Evolutionary conservation across 345 rosid genomes (phyloP).

Genomic region (Syzygium jambos): DNA sequence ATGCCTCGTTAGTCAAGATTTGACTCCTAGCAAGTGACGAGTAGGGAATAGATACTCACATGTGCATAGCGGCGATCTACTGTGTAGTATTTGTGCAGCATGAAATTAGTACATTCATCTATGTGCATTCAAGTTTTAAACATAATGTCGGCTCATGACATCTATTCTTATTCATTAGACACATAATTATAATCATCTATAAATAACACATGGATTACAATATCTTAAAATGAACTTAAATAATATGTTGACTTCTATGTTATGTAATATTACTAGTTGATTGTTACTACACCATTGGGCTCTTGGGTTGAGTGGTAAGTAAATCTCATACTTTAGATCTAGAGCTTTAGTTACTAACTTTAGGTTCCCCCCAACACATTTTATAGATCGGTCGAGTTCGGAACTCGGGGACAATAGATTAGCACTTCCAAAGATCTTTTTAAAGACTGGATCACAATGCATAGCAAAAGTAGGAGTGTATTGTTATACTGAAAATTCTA

Average conservation of each 20-base stretch:
- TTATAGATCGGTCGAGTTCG: neutral
- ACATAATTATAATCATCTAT: neutral
- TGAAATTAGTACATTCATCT: neutral
- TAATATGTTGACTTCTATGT: neutral
- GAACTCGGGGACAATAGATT: neutral
- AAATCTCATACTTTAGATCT: neutral
- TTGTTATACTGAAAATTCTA: too few species aligned
- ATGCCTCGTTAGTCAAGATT: neutral
- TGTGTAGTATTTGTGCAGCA: neutral
- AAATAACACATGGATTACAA: accelerated
- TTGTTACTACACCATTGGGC: accelerated
- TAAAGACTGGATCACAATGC: neutral
- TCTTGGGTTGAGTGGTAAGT: neutral
- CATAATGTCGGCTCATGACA: accelerated
- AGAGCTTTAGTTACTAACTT: neutral
- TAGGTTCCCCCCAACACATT: neutral
- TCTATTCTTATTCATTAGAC: neutral
- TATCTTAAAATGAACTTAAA: neutral
- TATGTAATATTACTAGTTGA: neutral
- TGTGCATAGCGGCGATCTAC: neutral
- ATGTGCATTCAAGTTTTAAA: neutral
- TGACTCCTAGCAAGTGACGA: neutral
- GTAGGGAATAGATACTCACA: neutral
- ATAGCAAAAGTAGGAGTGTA: too few species aligned
- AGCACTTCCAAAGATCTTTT: neutral